phyloP scores from a whole-genome alignment of 148 eudicot genomes.

The Oxyria digyna region DNA sequence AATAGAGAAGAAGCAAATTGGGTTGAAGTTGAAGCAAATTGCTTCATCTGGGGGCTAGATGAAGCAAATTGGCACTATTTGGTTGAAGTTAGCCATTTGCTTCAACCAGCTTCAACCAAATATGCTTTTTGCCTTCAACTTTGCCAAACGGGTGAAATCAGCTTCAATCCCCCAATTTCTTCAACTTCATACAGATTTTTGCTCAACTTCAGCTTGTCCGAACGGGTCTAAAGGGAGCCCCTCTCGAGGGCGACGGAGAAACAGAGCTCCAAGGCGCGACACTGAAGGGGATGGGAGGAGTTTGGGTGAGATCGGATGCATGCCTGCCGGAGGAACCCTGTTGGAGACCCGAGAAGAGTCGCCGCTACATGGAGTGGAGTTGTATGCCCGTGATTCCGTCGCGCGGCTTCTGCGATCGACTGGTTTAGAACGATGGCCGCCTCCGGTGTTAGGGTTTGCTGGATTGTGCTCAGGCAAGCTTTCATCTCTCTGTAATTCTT shows the following conservation, averaged over 20 bases:
- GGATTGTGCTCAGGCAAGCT: constrained; percentile 77
- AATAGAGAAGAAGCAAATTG: too few species aligned
- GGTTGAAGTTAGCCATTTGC: too few species aligned
- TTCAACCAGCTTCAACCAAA: too few species aligned
- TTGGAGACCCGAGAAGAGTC: constrained; percentile 52
- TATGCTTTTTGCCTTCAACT: too few species aligned
- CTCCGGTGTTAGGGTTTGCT: constrained; percentile 83
- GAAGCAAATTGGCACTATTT: too few species aligned
- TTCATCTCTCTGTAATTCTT: constrained; percentile 26
- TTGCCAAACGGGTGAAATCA: too few species aligned
- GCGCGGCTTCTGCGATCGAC: constrained; percentile 73
- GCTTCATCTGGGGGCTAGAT: too few species aligned
- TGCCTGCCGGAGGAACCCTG: constrained; percentile 66
- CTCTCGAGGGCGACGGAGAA: constrained; percentile 89
- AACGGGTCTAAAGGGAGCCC: too few species aligned
- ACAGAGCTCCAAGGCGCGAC: constrained; percentile 86
- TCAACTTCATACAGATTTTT: too few species aligned
- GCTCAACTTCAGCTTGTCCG: too few species aligned
- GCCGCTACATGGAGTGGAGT: constrained; percentile 96
- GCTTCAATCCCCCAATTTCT: too few species aligned
- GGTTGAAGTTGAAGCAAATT: too few species aligned
- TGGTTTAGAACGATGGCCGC: constrained; percentile 64
- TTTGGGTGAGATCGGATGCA: constrained; percentile 89
- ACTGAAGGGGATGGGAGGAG: constrained; percentile 92
- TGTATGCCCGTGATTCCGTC: constrained; percentile 83